Evolutionary conservation across 768 basidiomycete genomes (phyloP), one percentile per base, ranked within the genome.

Genomic region (Russula ochroleuca): DNA sequence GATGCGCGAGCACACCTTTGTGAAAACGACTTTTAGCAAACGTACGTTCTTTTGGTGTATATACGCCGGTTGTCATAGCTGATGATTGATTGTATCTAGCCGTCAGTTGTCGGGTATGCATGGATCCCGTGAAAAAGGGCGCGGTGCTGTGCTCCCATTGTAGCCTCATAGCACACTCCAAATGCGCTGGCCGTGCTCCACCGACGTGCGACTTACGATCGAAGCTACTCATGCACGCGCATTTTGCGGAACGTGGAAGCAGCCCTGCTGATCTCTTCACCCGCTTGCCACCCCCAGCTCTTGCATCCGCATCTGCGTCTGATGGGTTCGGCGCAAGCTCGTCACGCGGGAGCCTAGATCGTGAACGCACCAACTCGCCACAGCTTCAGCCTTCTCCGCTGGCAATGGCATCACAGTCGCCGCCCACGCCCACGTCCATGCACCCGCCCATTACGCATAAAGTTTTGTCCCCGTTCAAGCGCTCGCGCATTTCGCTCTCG

Each of bases 21-120:
- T 96, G 35, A 94, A 92, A 78, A 95, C 93, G 4, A 89, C 89
- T 10, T 97, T 98, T 74, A 86, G 87, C 70, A 94, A 94, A 79
- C 85, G 94, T 97, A 72, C 73, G 90, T 78, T 48, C 65, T 25
- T 48, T 53, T 57, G n/a, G n/a, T 5, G 58, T 67, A 49, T 64
- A 31, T 49, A 45, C 3, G n/a, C 13, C 31, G 19, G 25, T 31
- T 35, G 33, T 31, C 13, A 2, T 33, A 6, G 28, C 38, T 60
- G 14, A 60, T 61, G 11, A 23, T 55, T 50, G 8, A 37, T 31
- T 23, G 2, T 54, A 21, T 59, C 0, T 69, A 98, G 95, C 92
- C 31, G 87, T 97, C 79, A 76, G 81, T 2, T 98, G 95, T 75
- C 83, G 92, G 43, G 87, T 97, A 17, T 97, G 95, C 73, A 80